Evolutionary conservation across 2,329 filamentous ascomycete species (phyloP).

Genomic region (Beauveria australis): DNA sequence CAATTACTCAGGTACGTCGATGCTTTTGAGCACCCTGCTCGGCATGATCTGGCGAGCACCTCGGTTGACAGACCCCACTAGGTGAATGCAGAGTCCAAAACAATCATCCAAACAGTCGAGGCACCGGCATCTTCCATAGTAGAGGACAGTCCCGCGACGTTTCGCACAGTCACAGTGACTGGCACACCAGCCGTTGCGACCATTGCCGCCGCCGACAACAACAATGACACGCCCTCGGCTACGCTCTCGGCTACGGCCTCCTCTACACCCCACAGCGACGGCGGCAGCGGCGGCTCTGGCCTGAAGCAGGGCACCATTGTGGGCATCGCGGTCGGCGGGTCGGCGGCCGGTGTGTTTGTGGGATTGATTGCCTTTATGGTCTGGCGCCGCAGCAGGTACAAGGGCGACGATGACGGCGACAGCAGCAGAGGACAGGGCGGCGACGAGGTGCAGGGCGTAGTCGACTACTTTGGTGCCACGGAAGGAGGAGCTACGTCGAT

Average conservation of each 20-base stretch:
- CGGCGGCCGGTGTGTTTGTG: neutral
- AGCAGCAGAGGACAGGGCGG: neutral
- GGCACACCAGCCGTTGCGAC: neutral
- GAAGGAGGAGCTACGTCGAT: neutral
- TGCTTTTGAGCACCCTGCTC: no score
- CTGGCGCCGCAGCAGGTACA: neutral
- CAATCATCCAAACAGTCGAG: neutral
- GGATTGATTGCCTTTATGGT: neutral
- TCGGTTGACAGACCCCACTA: no score
- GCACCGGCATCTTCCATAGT: neutral
- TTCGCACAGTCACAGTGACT: neutral
- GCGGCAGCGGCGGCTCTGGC: neutral
- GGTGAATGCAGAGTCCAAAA: neutral
- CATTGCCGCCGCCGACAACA: neutral
- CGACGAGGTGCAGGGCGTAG: neutral
- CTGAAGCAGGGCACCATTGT: slow-evolving; percentile 1
- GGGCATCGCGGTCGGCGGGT: slow-evolving; percentile 5
- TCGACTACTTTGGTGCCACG: neutral
- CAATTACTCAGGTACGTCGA: neutral
- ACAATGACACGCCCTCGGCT: neutral
- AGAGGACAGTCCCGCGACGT: neutral
- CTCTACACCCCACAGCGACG: neutral
- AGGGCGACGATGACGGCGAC: neutral
- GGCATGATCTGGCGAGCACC: no score
- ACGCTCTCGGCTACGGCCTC: neutral